Evolutionary conservation across 1,284 basidiomycete genomes (phyloP).

Genomic region (Puccinia coronata): DNA sequence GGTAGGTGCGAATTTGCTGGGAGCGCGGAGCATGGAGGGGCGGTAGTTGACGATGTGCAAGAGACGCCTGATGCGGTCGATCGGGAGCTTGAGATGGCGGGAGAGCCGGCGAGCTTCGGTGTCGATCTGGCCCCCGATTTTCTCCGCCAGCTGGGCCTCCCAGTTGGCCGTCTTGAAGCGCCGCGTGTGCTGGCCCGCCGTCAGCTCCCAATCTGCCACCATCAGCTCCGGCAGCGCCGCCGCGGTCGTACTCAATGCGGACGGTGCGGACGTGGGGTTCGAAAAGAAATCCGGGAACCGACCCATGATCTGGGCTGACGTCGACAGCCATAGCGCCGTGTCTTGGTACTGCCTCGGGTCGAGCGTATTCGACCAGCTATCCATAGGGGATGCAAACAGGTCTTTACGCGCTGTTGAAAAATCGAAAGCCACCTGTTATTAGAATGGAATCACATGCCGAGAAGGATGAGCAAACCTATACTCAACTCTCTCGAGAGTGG

Average conservation of each 20-base stretch:
- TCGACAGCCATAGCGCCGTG: slow-evolving; percentile 37
- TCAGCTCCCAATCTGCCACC: slow-evolving; percentile 46
- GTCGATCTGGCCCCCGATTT: slow-evolving; percentile 22
- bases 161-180: slow-evolving; percentile 38
- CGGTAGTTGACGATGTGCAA: slow-evolving; percentile 6
- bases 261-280: not conserved
- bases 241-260: not conserved
- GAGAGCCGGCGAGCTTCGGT: slow-evolving; percentile 22
- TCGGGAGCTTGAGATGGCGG: slow-evolving; percentile 15
- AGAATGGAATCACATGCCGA: not conserved
- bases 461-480: not conserved
- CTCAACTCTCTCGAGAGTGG: slow-evolving; percentile 42
- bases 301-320: not conserved
- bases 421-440: not conserved
- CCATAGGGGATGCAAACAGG: slow-evolving; percentile 34
- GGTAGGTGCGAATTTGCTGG: not conserved
- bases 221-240: slow-evolving; percentile 27
- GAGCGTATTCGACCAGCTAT: slow-evolving; percentile 32
- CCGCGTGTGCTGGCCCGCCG: slow-evolving; percentile 40
- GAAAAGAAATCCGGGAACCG: slow-evolving; percentile 42
- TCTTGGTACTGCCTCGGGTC: slow-evolving; percentile 38
- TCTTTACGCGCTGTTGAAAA: slow-evolving; percentile 39
- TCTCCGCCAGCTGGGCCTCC: slow-evolving; percentile 32
- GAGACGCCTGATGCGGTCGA: slow-evolving; percentile 12
- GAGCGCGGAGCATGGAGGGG: slow-evolving; percentile 29